Conservation (phyloP, 148 eudicot species). For the Rhododendron vialii region DNA sequence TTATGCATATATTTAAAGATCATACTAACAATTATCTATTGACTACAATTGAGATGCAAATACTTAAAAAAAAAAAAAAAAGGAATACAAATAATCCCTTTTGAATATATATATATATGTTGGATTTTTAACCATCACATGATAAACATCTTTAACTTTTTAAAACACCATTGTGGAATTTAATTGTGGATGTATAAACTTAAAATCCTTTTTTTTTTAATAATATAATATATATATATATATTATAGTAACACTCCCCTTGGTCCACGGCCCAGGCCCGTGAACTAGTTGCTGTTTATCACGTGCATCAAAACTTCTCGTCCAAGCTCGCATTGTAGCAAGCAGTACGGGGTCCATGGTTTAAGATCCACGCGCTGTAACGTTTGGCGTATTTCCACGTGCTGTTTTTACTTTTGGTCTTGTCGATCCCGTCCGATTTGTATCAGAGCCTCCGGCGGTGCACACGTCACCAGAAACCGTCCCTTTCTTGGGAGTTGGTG, state of each 20-base stretch:
- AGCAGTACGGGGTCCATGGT: neutral
- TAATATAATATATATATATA: no score
- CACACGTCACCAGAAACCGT: neutral
- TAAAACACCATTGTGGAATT: no score
- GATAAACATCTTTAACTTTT: no score
- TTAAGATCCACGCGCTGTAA: neutral
- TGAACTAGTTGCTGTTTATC: neutral
- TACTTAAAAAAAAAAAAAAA: no score
- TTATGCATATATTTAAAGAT: neutral
- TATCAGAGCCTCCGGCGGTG: neutral
- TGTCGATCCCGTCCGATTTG: neutral
- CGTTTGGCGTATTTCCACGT: neutral
- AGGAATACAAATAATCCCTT: no score
- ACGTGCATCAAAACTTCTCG: neutral
- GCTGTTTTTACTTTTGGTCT: neutral
- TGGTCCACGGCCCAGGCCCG: neutral
- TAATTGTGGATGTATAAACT: no score
- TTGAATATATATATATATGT: no score
- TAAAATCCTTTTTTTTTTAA: no score
- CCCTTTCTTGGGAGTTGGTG: neutral
- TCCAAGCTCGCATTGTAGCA: neutral
- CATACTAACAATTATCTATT: neutral
- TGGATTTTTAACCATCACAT: no score
- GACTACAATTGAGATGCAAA: neutral
- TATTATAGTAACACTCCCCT: neutral